Conservation (phyloP, 208 protist genomes). For the Strigomonas galati region DNA sequence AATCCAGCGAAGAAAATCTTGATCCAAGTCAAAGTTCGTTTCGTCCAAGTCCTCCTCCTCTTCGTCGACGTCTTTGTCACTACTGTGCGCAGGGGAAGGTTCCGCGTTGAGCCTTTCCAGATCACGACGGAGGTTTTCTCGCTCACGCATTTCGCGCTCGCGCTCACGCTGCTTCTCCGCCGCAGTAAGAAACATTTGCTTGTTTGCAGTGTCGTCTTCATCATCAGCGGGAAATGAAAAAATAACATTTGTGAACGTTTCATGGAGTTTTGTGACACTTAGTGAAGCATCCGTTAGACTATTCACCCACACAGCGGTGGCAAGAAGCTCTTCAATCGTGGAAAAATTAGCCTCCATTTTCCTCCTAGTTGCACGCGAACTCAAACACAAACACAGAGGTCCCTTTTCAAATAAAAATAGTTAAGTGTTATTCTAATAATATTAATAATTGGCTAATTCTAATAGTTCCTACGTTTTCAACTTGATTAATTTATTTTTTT, state of each 20-base stretch:
- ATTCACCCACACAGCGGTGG: constrained; percentile 54
- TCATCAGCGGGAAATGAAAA: constrained; percentile 45
- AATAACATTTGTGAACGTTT: constrained; percentile 66
- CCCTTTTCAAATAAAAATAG: no score
- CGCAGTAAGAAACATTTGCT: constrained; percentile 40
- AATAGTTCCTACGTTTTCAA: no score
- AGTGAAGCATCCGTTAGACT: constrained; percentile 65
- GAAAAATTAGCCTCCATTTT: not conserved
- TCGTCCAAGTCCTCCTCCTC: constrained; percentile 33
- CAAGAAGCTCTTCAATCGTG: constrained; percentile 58
- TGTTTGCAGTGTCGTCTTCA: constrained; percentile 8
- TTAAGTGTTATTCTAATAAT: no score
- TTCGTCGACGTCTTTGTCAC: constrained; percentile 23
- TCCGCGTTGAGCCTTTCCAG: constrained; percentile 21
- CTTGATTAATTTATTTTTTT: no score
- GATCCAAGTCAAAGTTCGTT: constrained; percentile 13
- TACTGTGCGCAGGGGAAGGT: constrained; percentile 3
- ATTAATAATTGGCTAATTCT: no score
- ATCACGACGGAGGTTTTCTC: constrained; percentile 46
- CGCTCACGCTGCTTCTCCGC: constrained; percentile 54
- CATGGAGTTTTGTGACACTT: constrained; percentile 55
- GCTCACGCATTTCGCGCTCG: constrained; percentile 38
- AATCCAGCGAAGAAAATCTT: constrained; percentile 77
- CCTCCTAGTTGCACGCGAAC: no score
- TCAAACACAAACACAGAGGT: no score